These are phyloP conservation scores for Silene vulgaris DNA, from an alignment of 179 eudicot genomes.

Conservation along the genomic window DNA sequence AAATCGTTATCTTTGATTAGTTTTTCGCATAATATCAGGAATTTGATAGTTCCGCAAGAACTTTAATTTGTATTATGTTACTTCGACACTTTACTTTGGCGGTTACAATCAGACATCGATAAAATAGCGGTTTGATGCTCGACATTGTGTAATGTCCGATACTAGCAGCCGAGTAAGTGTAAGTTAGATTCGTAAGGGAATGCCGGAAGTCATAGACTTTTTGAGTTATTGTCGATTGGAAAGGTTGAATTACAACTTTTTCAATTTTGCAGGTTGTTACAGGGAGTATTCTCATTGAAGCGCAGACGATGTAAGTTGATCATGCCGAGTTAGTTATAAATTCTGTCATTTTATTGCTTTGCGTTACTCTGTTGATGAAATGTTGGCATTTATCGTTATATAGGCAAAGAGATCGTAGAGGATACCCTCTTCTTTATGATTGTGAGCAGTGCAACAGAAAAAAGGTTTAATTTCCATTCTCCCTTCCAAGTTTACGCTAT, in stretches of 20 bases:
- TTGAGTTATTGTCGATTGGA: neutral
- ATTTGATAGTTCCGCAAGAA: too few species aligned
- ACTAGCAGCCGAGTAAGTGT: neutral
- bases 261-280: conserved; percentile 23
- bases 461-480: conserved; percentile 39
- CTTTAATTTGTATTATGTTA: too few species aligned
- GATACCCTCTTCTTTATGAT: conserved; percentile 39
- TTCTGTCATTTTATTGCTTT: neutral
- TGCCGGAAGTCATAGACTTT: neutral
- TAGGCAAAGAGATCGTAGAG: conserved; percentile 45
- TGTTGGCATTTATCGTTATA: neutral
- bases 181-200: neutral
- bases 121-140: neutral
- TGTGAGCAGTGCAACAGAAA: conserved; percentile 55
- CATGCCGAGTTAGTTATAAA: neutral
- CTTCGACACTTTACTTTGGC: too few species aligned
- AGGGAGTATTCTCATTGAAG: conserved; percentile 21
- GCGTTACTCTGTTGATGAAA: conserved; percentile 15
- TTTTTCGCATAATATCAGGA: too few species aligned
- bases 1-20: neutral
- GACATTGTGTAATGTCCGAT: neutral
- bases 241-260: neutral
- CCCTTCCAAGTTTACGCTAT: neutral
- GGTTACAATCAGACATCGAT: too few species aligned
- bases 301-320: conserved; percentile 32